A percentile compares a stretch with the other conserved stretches of the same genome.
These are phyloP conservation scores for Pterocarpus santalinus DNA, from an alignment of 306 rosid species.

Conservation along the genomic window DNA sequence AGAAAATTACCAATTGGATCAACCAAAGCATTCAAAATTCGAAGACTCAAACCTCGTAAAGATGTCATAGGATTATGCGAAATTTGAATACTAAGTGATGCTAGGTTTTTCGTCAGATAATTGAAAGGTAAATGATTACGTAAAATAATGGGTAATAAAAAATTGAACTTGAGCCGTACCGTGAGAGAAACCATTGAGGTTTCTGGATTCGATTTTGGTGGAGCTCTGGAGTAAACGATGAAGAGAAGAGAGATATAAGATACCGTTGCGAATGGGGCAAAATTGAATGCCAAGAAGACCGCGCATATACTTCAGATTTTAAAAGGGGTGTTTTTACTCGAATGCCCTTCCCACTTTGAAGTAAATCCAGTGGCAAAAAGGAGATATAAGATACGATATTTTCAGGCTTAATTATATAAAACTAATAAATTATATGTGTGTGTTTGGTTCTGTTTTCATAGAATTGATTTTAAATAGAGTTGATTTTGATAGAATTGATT, in stretches of 20 bases:
- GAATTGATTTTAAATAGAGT: too few relatives aligned
- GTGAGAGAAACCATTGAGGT: conserved; percentile 42
- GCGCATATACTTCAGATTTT: conserved; percentile 25
- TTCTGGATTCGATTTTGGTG: conserved; percentile 29
- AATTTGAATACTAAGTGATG: not conserved
- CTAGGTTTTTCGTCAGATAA: conserved; percentile 8
- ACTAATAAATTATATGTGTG: too few relatives aligned
- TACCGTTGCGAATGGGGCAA: conserved; percentile 18
- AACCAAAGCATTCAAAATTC: not conserved
- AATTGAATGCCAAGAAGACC: conserved; percentile 24
- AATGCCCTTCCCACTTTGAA: conserved; percentile 24
- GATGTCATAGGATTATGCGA: not conserved
- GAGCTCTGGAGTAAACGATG: not conserved
- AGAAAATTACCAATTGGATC: not conserved
- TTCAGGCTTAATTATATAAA: too few relatives aligned
- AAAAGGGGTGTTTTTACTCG: conserved; percentile 27
- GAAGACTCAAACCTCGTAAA: not conserved
- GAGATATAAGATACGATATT: too few relatives aligned
- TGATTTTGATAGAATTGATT: too few relatives aligned
- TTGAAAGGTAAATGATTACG: not conserved
- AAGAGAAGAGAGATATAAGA: not conserved
- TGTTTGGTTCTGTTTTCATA: too few relatives aligned
- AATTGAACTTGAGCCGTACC: conserved; percentile 9
- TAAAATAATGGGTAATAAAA: not conserved
- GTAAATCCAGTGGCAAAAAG: too few relatives aligned